Percentiles rank a stretch among this genome's conserved stretches.
phyloP scores from a whole-genome alignment of 1,284 basidiomycete genomes.

The Apiotrichum gamsii region DNA sequence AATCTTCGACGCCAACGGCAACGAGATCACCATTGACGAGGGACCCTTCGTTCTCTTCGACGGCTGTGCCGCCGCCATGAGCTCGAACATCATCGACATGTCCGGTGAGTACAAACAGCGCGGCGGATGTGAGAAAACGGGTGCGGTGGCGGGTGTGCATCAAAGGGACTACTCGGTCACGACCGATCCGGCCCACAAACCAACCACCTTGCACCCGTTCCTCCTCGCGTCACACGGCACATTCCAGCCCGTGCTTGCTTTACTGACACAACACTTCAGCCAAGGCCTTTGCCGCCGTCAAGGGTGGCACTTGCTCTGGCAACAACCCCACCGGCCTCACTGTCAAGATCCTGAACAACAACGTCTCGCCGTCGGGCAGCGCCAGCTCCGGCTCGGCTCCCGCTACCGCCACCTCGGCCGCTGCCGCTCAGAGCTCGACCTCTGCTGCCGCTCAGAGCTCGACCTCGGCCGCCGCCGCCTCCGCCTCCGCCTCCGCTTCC shows the following conservation, averaged over 20 bases:
- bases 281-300: conserved; percentile 13
- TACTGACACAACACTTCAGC: no score
- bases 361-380: not conserved
- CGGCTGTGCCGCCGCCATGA: conserved; percentile 26
- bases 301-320: conserved; percentile 21
- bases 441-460: not conserved
- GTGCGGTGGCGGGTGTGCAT: no score
- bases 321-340: conserved; percentile 22
- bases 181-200: no score
- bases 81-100: conserved; percentile 26
- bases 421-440: not conserved
- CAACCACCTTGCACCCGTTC: no score
- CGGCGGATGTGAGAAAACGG: no score
- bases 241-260: no score
- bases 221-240: no score
- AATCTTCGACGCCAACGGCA: conserved; percentile 24
- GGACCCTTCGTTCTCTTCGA: conserved; percentile 35
- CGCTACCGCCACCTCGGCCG: not conserved
- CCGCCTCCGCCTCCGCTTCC: not conserved
- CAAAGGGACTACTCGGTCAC: no score
- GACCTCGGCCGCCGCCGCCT: not conserved
- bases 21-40: conserved; percentile 25
- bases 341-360: conserved; percentile 28
- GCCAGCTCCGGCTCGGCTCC: not conserved
- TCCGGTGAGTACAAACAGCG: conserved; percentile 7